Evolutionary conservation across 306 rosid genomes (phyloP).

Genomic region (Glycine tomentella): DNA sequence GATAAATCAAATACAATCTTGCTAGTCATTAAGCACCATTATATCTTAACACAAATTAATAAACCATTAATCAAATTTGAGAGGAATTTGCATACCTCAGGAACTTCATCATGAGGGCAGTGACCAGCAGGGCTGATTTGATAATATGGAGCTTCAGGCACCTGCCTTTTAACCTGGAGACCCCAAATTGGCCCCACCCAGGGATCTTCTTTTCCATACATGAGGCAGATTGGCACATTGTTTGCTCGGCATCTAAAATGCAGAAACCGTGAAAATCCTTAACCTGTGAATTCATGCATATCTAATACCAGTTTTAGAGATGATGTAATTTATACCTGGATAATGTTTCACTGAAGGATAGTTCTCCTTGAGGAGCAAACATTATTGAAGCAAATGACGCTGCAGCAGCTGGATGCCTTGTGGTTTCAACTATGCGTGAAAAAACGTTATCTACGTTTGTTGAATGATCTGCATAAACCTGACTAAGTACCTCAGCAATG

Average conservation of each 20-base stretch:
- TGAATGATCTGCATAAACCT: conserved; percentile 93
- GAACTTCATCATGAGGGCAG: conserved; percentile 99
- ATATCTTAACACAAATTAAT: neutral
- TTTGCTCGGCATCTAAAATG: conserved; percentile 66
- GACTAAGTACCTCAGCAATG: conserved; percentile 78
- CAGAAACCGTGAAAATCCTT: conserved; percentile 36
- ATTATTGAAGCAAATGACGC: conserved; percentile 96
- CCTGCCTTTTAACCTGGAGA: conserved; percentile 68
- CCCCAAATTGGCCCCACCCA: conserved; percentile 98
- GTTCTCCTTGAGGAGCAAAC: conserved; percentile 88
- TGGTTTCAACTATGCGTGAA: conserved; percentile 73
- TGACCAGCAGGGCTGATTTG: conserved; percentile 98
- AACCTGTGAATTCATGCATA: conserved; percentile 30
- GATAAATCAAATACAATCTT: conserved; percentile 17
- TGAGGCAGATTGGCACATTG: conserved; percentile 76
- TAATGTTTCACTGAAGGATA: conserved; percentile 79
- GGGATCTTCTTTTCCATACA: conserved; percentile 97
- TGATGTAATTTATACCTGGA: conserved; percentile 58
- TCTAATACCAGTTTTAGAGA: neutral
- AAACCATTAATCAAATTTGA: conserved; percentile 8
- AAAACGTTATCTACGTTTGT: conserved; percentile 80
- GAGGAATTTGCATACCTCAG: conserved; percentile 71
- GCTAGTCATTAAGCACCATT: neutral
- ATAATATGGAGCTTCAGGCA: conserved; percentile 90
- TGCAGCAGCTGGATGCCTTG: conserved; percentile 96